Evolutionary conservation across 2,329 filamentous ascomycete species (phyloP).

Genomic region (Claviceps spartinae): DNA sequence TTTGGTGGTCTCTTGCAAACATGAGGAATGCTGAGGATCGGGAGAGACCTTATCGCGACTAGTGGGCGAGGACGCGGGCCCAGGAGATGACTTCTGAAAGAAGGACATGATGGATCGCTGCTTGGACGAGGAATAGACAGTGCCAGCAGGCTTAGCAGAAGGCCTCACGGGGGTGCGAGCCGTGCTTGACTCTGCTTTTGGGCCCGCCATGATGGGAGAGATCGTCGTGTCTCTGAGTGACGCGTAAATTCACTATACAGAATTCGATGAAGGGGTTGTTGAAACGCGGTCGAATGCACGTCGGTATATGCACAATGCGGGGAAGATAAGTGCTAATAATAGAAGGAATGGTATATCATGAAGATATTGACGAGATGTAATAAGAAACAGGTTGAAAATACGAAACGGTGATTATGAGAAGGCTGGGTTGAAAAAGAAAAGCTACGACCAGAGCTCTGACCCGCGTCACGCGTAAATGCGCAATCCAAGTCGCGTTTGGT

Average conservation of each 20-base stretch:
- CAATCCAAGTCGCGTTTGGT: not conserved
- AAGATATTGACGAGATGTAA: not conserved
- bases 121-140: conserved; percentile 20
- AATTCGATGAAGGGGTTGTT: not conserved
- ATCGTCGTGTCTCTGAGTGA: not conserved
- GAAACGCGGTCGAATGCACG: not conserved
- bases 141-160: conserved; percentile 2
- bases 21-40: conserved; percentile 18
- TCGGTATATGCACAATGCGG: not conserved
- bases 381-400: not conserved
- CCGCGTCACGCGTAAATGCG: conserved; percentile 2
- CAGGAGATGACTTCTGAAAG: conserved; percentile 29
- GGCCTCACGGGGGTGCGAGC: conserved; percentile 6
- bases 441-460: not conserved
- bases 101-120: conserved; percentile 31
- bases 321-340: not conserved
- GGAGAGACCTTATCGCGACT: conserved; percentile 20
- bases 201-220: conserved; percentile 4
- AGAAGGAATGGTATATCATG: not conserved
- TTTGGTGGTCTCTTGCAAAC: conserved; percentile 28
- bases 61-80: conserved; percentile 18
- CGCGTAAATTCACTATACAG: not conserved
- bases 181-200: not conserved
- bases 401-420: not conserved
- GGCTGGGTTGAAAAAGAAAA: not conserved